Conservation (phyloP, 2,329 filamentous ascomycete genomes). For the Cadophora sp. region DNA sequence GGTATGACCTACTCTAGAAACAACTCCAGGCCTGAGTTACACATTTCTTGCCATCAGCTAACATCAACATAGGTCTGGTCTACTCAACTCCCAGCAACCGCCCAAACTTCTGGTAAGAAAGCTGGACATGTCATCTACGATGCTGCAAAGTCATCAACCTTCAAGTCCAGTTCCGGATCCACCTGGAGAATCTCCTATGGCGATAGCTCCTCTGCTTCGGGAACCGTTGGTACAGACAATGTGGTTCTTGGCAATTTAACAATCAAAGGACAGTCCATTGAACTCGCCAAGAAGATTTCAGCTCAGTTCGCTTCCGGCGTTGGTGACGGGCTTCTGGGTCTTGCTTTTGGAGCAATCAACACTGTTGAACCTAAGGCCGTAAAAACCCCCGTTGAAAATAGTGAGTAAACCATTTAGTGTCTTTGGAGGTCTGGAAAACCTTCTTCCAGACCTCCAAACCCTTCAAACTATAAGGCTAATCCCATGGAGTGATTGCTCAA, state of each 20-base stretch:
- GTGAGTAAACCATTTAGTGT: not conserved
- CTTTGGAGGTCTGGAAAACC: no score
- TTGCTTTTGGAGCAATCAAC: constrained; percentile 70
- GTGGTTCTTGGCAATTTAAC: constrained; percentile 66
- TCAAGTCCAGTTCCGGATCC: constrained; percentile 54
- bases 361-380: constrained; percentile 62
- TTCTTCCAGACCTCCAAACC: no score
- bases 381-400: constrained; percentile 71
- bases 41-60: not conserved
- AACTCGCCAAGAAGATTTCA: constrained; percentile 67
- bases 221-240: constrained; percentile 68
- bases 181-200: constrained; percentile 73
- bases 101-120: constrained; percentile 41
- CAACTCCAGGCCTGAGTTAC: not conserved
- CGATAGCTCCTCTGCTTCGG: constrained; percentile 70
- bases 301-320: constrained; percentile 60
- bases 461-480: no score
- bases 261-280: constrained; percentile 67
- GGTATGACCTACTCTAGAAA: constrained; percentile 51
- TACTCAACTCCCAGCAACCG: constrained; percentile 52
- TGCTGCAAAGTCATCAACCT: constrained; percentile 66
- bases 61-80: constrained; percentile 57
- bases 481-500: constrained; percentile 59
- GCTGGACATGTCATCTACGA: constrained; percentile 63
- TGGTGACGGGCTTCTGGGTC: constrained; percentile 70